A percentile compares a stretch with the other conserved stretches of the same genome.
phyloP scores from a whole-genome alignment of 192 early-diverging fungal species.

The Coemansia brasiliensis region DNA sequence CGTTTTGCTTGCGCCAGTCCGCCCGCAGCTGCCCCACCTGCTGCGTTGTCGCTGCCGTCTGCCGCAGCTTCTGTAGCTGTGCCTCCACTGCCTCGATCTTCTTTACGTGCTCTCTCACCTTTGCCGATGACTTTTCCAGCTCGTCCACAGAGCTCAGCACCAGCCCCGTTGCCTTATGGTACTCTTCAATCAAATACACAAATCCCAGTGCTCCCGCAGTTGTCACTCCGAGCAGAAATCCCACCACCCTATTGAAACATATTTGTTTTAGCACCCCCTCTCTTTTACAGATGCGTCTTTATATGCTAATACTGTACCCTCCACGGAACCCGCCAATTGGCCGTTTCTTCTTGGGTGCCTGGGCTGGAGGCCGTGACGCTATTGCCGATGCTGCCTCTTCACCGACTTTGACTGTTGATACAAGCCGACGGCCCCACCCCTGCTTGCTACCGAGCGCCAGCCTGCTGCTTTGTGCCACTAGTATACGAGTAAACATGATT shows the following conservation, averaged over 20 bases:
- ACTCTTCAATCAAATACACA: constrained; percentile 85
- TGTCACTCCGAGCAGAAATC: constrained; percentile 77
- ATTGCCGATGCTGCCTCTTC: constrained; percentile 17
- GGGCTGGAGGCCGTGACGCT: constrained; percentile 28
- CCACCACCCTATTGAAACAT: constrained; percentile 60
- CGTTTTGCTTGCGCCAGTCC: constrained; percentile 59
- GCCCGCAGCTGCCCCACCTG: constrained; percentile 45
- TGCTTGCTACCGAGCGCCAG: constrained; percentile 3
- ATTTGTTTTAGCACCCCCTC: neutral
- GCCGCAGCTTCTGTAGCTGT: constrained; percentile 60
- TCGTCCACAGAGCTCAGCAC: constrained; percentile 77
- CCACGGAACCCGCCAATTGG: constrained; percentile 65
- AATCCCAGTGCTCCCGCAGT: constrained; percentile 73
- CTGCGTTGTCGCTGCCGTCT: constrained; percentile 62
- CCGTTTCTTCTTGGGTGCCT: constrained; percentile 56
- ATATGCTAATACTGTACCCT: constrained; percentile 38
- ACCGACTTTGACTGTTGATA: constrained; percentile 50
- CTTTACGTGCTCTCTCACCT: constrained; percentile 72
- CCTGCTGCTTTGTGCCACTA: constrained; percentile 14
- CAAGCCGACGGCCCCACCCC: constrained; percentile 37
- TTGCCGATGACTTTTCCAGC: constrained; percentile 72
- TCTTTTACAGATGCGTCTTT: neutral
- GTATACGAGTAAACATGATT: constrained; percentile 27
- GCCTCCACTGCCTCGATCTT: constrained; percentile 76
- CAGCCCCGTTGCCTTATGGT: constrained; percentile 69